phyloP scores from a whole-genome alignment of 1,284 basidiomycete genomes.

The Boletus mariae region DNA sequence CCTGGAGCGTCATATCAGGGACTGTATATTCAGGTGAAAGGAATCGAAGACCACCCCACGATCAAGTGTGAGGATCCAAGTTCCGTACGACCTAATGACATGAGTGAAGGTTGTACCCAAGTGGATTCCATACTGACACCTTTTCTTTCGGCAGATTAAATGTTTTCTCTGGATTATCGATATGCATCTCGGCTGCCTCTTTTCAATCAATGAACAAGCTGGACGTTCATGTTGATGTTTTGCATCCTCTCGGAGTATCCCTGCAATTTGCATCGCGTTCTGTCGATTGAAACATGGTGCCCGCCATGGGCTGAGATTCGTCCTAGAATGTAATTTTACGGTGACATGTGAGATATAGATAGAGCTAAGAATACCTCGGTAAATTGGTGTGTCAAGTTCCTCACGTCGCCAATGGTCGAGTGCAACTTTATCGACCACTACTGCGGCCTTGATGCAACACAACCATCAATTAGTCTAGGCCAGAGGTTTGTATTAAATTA shows the following conservation, averaged over 20 bases:
- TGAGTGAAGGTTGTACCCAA: too few relatives aligned
- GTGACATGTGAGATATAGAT: too few relatives aligned
- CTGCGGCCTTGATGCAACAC: too few relatives aligned
- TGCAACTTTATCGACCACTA: neutral
- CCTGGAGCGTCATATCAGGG: too few relatives aligned
- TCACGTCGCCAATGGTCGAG: conserved; percentile 8
- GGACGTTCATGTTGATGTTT: neutral
- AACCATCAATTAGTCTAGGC: too few relatives aligned
- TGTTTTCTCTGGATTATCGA: conserved; percentile 12
- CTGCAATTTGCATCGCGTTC: neutral
- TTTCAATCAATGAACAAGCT: neutral
- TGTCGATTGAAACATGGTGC: conserved; percentile 10
- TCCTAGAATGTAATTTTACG: too few relatives aligned
- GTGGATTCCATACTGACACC: too few relatives aligned
- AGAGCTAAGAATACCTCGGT: neutral
- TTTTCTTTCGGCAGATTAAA: neutral
- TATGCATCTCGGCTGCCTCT: neutral
- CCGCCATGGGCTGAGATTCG: neutral
- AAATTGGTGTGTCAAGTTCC: conserved; percentile 3
- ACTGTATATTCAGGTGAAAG: too few relatives aligned
- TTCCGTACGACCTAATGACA: too few relatives aligned
- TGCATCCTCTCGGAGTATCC: neutral
- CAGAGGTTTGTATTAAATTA: too few relatives aligned
- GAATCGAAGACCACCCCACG: too few relatives aligned
- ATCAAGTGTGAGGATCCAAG: too few relatives aligned